Evolutionary conservation across 345 rosid genomes (phyloP).

Genomic region (Orychophragmus violaceus): DNA sequence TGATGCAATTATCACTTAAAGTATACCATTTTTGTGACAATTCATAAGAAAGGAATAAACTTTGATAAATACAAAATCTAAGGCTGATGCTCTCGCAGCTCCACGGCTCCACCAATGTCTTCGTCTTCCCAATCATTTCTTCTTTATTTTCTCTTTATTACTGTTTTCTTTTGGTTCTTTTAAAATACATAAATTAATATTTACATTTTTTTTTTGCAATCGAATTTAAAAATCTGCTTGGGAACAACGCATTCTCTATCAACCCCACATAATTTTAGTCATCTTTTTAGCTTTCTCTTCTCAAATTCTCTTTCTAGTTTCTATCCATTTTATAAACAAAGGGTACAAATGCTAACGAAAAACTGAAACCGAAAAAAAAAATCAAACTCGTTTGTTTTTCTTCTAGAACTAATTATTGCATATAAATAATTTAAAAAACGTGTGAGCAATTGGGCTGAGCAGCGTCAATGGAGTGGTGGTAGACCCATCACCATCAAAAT

Average conservation of each 20-base stretch:
- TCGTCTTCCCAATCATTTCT: slow-evolving; percentile 40
- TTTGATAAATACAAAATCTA: slow-evolving; percentile 33
- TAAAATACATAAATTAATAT: not conserved
- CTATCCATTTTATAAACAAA: slow-evolving; percentile 3
- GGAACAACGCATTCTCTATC: slow-evolving; percentile 63
- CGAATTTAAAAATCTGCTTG: slow-evolving; percentile 55
- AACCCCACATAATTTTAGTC: slow-evolving; percentile 25
- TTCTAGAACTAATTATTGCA: not conserved
- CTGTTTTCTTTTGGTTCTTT: slow-evolving; percentile 12
- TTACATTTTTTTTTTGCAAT: slow-evolving; percentile 21
- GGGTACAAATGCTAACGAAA: not conserved
- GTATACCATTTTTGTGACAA: not conserved
- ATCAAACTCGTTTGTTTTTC: not conserved
- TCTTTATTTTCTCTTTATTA: slow-evolving; percentile 26
- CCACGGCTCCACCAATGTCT: slow-evolving; percentile 52
- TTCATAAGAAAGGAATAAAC: slow-evolving; percentile 26
- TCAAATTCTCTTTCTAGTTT: slow-evolving; percentile 12
- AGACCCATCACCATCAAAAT: slow-evolving; percentile 23
- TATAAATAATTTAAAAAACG: not conserved
- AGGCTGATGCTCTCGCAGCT: slow-evolving; percentile 42
- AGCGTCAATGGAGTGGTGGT: slow-evolving; percentile 16
- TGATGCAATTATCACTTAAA: too few species aligned
- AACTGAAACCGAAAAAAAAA: not conserved
- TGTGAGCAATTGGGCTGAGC: not conserved
- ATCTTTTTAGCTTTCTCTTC: slow-evolving; percentile 6